phyloP scores from a whole-genome alignment of 2,329 filamentous ascomycete genomes.

The Alternaria ventricosa region DNA sequence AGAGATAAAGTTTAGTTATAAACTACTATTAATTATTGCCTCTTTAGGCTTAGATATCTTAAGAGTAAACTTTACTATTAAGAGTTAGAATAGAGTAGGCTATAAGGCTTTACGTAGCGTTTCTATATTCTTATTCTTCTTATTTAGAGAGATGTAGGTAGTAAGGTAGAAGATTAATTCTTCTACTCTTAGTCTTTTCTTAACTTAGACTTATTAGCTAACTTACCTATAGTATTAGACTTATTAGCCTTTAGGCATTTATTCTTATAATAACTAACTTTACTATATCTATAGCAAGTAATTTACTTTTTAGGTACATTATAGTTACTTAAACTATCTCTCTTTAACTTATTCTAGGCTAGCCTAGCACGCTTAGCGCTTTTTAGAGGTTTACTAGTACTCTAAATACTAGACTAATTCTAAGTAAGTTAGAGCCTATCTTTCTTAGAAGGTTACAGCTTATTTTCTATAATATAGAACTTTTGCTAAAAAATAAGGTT shows the following conservation, averaged over 20 bases:
- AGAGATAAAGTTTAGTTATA: neutral
- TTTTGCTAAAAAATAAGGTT: neutral
- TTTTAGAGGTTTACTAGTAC: neutral
- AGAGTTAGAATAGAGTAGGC: neutral
- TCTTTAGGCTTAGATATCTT: neutral
- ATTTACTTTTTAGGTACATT: neutral
- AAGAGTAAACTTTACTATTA: neutral
- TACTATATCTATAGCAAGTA: neutral
- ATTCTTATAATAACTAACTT: neutral
- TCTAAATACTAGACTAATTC: neutral
- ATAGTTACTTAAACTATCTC: neutral
- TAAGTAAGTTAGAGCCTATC: neutral
- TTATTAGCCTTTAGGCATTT: neutral
- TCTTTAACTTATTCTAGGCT: neutral
- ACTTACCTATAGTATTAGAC: neutral
- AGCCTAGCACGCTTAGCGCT: neutral
- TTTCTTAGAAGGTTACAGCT: neutral
- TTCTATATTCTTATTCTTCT: neutral
- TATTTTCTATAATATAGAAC: neutral
- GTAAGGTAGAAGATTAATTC: neutral
- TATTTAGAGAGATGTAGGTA: neutral
- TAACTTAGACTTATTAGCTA: neutral
- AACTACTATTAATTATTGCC: neutral
- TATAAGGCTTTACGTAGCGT: neutral
- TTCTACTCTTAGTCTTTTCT: neutral